Evolutionary conservation across 108 stramenopile genomes (phyloP).

Genomic region (Skeletonema marinoi): DNA sequence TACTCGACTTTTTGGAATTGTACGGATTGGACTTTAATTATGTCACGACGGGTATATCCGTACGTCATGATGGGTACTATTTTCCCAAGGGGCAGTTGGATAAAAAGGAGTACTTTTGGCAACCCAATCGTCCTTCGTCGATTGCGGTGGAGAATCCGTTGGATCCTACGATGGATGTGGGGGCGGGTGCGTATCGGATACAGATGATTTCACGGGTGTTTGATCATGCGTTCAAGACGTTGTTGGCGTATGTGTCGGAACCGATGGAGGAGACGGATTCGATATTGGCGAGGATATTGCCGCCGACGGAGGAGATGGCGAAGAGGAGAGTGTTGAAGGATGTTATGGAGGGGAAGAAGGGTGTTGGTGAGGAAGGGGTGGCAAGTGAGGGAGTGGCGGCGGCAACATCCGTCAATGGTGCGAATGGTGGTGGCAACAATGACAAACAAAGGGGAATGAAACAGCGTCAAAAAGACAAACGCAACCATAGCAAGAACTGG

Average conservation of each 20-base stretch:
- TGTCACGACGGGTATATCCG: conserved; percentile 79
- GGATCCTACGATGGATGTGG: conserved; percentile 81
- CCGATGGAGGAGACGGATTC: conserved; percentile 58
- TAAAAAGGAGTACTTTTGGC: conserved; percentile 62
- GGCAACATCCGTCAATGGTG: neutral
- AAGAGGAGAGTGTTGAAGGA: conserved; percentile 32
- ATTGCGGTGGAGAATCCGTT: conserved; percentile 93
- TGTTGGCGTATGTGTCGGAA: conserved; percentile 72
- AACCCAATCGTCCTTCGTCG: conserved; percentile 56
- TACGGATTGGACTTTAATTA: conserved; percentile 93
- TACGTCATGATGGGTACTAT: conserved; percentile 85
- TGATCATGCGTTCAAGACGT: conserved; percentile 73
- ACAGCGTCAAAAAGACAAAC: neutral
- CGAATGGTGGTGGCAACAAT: neutral
- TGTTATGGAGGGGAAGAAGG: neutral
- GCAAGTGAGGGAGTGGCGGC: neutral
- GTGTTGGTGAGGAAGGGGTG: neutral
- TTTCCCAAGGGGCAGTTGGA: conserved; percentile 82
- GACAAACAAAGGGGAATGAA: conserved; percentile 2
- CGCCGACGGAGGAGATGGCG: conserved; percentile 76
- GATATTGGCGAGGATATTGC: conserved; percentile 74
- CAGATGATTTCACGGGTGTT: conserved; percentile 78
- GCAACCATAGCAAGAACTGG: neutral
- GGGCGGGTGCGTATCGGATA: conserved; percentile 75
- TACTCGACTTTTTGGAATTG: conserved; percentile 93